Evolutionary conservation across 2,329 filamentous ascomycete species (phyloP), one percentile per base, ranked within the genome.

Genomic region (Aspergillus vadensis): DNA sequence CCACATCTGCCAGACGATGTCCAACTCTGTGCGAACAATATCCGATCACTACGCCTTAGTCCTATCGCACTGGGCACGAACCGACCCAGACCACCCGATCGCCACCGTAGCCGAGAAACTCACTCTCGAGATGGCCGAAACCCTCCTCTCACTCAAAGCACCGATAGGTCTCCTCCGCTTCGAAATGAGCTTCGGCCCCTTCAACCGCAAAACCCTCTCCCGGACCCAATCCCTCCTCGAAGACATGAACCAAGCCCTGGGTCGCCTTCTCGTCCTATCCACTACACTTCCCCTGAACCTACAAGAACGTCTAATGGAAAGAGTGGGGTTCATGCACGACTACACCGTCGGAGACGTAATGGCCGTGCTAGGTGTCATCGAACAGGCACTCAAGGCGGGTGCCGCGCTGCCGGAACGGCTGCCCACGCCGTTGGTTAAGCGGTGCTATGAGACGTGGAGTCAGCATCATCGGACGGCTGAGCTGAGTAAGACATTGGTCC

Each of bases 21-120:
- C 82, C 0, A 77, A 79, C 43, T 69, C 74, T 0, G 68, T 83
- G 2, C 74, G 78, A 9, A 74, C 75, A 0, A 61, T 83, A 1
- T 79, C 78, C 0, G 79, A 82, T 59, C 81, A 83, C 63, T 83
- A 84, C 57, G 81, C 82, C 0, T 72, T 83, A 0, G 64, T 83
- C 0, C 64, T 83, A 0, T 82, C 81, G 0, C 76, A 78, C 59
- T 81, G 80, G 79, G 73, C 71, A 4, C 71, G 73, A 1, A 55
- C 67, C 6, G 60, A 64, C 3, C 57, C 61, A 30, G 60, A 71
- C 32, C 67, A 67, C 50, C 64, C 66, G 5, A 57, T 68, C n/a
- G 64, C 66, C 6, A 58, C 67, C 14, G 64, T 72, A 23, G 71
- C 73, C 0, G 72, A 73, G 39, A 66, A 67, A 19, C 66, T 75